Conservation (phyloP, 306 rosid species). For the cucumber (Cucumis sativus) region Cucumber_9930_V3 NC_026657.2:10613501-10614000, state of each 20-base stretch:
- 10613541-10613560: slow-evolving; percentile 70
- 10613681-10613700: slow-evolving; percentile 76
- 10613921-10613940: slow-evolving; percentile 93
- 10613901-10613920: slow-evolving; percentile 21
- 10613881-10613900: not conserved
- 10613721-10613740: slow-evolving; percentile 88
- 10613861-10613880: slow-evolving; percentile 10
- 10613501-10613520: slow-evolving; percentile 9
- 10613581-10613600: slow-evolving; percentile 70
- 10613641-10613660: slow-evolving; percentile 80
- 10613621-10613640: slow-evolving; percentile 57
- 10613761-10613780: slow-evolving; percentile 14
- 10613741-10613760: slow-evolving; percentile 94
- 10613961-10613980: slow-evolving; percentile 94
- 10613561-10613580: slow-evolving; percentile 73
- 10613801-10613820: not conserved
- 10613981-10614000: slow-evolving; percentile 89
- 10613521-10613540: slow-evolving; percentile 56
- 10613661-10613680: slow-evolving; percentile 78
- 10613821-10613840: not conserved
- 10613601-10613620: slow-evolving; percentile 67
- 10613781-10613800: slow-evolving; percentile 12
- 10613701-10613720: slow-evolving; percentile 90
- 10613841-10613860: slow-evolving; percentile 12
- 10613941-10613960: slow-evolving; percentile 77